A percentile compares a stretch with the other conserved stretches of the same genome.
Evolutionary conservation across 257 asterid genomes (phyloP).

Genomic region (Scutellaria barbata): DNA sequence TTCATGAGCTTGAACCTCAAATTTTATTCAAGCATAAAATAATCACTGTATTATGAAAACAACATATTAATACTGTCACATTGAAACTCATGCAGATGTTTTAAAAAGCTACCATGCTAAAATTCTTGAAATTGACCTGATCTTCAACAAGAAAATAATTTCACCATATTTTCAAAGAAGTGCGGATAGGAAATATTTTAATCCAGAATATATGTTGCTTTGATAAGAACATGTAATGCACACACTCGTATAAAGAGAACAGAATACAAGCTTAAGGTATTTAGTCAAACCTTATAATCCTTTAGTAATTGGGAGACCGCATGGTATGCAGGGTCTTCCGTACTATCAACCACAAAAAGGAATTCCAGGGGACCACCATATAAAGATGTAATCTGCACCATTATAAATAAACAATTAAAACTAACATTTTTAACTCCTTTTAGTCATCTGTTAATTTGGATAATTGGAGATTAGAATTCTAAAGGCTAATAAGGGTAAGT

Average conservation of each 20-base stretch:
- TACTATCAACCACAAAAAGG: constrained; percentile 89
- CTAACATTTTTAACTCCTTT: constrained; percentile 18
- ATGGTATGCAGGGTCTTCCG: constrained; percentile 92
- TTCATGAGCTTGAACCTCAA: constrained; percentile 8
- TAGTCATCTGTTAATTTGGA: constrained; percentile 24
- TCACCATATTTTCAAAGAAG: constrained; percentile 2
- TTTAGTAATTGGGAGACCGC: constrained; percentile 70
- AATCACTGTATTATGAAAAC: not conserved
- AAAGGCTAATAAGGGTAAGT: not conserved
- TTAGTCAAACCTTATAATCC: constrained; percentile 65
- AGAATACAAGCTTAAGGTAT: constrained; percentile 12
- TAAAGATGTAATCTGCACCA: constrained; percentile 86
- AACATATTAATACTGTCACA: constrained; percentile 1
- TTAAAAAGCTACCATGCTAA: constrained; percentile 20
- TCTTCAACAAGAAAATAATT: constrained; percentile 8
- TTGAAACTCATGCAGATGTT: not conserved
- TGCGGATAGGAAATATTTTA: not conserved
- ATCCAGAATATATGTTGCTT: constrained; percentile 28
- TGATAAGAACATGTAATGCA: constrained; percentile 24
- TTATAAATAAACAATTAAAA: constrained; percentile 35
- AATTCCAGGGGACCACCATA: constrained; percentile 96
- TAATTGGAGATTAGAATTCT: constrained; percentile 23
- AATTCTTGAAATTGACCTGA: constrained; percentile 3
- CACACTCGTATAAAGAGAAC: constrained; percentile 14
- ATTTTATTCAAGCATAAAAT: not conserved